These are phyloP conservation scores for Kwoniella mangroviensis DNA, from an alignment of 768 basidiomycete species.

Conservation along the genomic window DNA sequence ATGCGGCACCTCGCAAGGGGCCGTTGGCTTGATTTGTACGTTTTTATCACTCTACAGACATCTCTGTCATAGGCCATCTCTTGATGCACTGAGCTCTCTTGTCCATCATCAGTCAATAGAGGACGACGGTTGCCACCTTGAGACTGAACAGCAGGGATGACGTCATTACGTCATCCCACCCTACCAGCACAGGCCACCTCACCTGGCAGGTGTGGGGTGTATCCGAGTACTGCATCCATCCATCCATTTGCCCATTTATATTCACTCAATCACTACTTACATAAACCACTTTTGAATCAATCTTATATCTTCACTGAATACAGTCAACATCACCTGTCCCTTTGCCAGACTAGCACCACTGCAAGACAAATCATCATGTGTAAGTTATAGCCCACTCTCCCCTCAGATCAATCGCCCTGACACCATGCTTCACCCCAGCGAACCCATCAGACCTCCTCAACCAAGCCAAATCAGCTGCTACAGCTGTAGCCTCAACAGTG, in stretches of 20 bases:
- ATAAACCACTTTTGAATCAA: not conserved
- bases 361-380: not conserved
- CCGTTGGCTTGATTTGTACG: too few relatives aligned
- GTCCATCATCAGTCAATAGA: too few relatives aligned
- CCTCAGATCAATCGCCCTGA: not conserved
- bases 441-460: conserved; percentile 49
- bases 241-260: not conserved
- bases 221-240: not conserved
- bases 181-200: not conserved
- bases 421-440: not conserved
- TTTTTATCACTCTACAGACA: too few relatives aligned
- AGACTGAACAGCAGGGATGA: not conserved
- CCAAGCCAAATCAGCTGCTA: conserved; percentile 51
- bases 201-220: not conserved
- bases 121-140: too few relatives aligned
- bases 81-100: too few relatives aligned
- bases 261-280: not conserved
- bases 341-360: not conserved
- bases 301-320: not conserved
- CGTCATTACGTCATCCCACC: not conserved
- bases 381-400: not conserved
- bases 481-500: conserved; percentile 31
- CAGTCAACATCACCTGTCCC: not conserved
- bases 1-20: too few relatives aligned
- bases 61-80: too few relatives aligned